Percentiles rank a stretch among this genome's conserved stretches.
phyloP scores from a whole-genome alignment of 306 rosid species.

The Ziziphus jujuba region DNA sequence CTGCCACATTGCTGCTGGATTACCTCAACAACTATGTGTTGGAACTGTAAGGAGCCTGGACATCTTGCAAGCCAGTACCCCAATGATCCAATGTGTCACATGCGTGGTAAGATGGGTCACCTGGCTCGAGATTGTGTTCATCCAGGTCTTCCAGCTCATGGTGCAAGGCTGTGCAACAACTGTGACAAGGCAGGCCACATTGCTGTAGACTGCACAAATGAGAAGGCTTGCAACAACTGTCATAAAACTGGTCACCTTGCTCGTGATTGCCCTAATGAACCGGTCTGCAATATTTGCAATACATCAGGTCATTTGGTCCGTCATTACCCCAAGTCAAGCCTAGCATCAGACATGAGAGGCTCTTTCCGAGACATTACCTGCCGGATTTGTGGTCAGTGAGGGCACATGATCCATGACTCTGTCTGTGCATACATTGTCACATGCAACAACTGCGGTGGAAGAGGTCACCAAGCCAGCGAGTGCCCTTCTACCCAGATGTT shows the following conservation, averaged over 20 bases:
- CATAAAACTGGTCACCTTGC: slow-evolving; percentile 27
- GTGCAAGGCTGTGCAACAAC: slow-evolving; percentile 27
- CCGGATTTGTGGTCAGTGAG: slow-evolving; percentile 12
- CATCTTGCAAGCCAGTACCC: slow-evolving; percentile 30
- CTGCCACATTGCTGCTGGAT: slow-evolving; percentile 30
- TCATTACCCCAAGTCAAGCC: slow-evolving; percentile 16
- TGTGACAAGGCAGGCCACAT: slow-evolving; percentile 29
- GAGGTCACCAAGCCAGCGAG: slow-evolving; percentile 22
- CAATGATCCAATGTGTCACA: slow-evolving; percentile 18
- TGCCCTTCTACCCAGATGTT: slow-evolving; percentile 19
- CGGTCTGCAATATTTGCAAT: slow-evolving; percentile 27
- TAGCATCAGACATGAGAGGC: slow-evolving; percentile 2
- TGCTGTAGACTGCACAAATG: slow-evolving; percentile 23
- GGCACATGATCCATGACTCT: slow-evolving; percentile 23
- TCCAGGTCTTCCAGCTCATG: slow-evolving; percentile 13
- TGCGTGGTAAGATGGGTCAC: slow-evolving; percentile 29
- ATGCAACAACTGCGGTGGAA: slow-evolving; percentile 29
- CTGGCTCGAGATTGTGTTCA: slow-evolving; percentile 22
- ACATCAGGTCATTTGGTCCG: slow-evolving; percentile 30
- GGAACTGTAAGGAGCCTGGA: slow-evolving; percentile 34
- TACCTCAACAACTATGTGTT: slow-evolving; percentile 20
- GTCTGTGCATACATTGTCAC: slow-evolving; percentile 13
- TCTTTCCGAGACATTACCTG: slow-evolving; percentile 7
- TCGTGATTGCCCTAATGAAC: slow-evolving; percentile 17
- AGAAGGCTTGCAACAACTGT: slow-evolving; percentile 20